Evolutionary conservation across 306 rosid genomes (phyloP).

Genomic region (Rosa lucieae): DNA sequence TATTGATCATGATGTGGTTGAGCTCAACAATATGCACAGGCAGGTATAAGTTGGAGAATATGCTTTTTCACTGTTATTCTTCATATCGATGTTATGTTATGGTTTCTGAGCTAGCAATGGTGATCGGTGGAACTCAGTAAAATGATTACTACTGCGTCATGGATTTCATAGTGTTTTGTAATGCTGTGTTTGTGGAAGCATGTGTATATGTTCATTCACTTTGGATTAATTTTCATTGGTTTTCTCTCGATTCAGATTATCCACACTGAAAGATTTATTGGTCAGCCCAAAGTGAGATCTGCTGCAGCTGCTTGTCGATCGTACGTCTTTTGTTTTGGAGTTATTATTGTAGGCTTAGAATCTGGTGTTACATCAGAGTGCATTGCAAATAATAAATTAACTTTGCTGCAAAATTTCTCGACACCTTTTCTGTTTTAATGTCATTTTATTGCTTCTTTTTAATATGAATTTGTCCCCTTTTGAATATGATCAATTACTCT

Average conservation of each 20-base stretch:
- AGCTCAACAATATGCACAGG: slow-evolving; percentile 95
- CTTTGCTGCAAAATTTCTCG: neutral
- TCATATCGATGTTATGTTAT: neutral
- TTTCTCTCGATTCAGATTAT: slow-evolving; percentile 52
- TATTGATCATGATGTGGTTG: slow-evolving; percentile 91
- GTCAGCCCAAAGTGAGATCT: slow-evolving; percentile 89
- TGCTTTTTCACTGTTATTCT: neutral
- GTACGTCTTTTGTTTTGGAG: slow-evolving; percentile 40
- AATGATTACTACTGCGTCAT: no score
- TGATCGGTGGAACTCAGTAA: neutral
- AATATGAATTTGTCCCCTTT: slow-evolving; percentile 18
- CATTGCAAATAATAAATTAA: neutral
- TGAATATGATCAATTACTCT: neutral
- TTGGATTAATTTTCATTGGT: no score
- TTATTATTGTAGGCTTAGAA: neutral
- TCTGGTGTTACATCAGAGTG: slow-evolving; percentile 3
- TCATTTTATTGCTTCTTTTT: slow-evolving; percentile 22
- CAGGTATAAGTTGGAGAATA: slow-evolving; percentile 53
- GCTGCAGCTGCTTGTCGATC: slow-evolving; percentile 82
- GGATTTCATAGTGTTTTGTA: no score
- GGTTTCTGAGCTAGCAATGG: neutral
- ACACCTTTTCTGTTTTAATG: slow-evolving; percentile 19
- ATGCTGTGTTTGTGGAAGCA: neutral
- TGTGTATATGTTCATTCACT: neutral
- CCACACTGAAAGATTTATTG: slow-evolving; percentile 82